These are phyloP conservation scores for Sclerotinia borealis DNA, from an alignment of 2,329 filamentous ascomycete genomes.

Conservation along the genomic window DNA sequence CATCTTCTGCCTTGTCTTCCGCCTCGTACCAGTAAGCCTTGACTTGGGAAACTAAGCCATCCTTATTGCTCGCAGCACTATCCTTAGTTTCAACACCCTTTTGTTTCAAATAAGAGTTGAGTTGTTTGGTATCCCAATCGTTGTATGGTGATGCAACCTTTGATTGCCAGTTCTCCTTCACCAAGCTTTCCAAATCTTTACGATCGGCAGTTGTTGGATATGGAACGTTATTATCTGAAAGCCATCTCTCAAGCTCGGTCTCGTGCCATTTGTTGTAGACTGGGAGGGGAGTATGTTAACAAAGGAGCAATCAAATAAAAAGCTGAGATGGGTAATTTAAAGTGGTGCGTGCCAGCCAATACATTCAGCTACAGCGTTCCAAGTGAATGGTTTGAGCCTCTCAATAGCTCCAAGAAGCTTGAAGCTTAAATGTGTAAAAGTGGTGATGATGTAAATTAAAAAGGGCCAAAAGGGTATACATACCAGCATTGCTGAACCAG, in stretches of 20 bases:
- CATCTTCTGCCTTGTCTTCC: constrained; percentile 67
- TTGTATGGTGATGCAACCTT: constrained; percentile 71
- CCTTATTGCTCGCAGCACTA: constrained; percentile 60
- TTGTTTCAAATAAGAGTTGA: constrained; percentile 59
- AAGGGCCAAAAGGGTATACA: constrained; percentile 33
- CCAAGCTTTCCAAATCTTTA: constrained; percentile 87
- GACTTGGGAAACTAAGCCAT: constrained; percentile 62
- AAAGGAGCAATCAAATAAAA: background rate
- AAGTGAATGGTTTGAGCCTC: background rate
- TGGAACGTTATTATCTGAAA: constrained; percentile 84
- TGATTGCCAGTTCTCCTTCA: constrained; percentile 82
- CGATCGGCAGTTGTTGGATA: constrained; percentile 88
- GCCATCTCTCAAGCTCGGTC: constrained; percentile 94
- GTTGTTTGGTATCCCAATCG: constrained; percentile 65
- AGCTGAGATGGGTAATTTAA: constrained; percentile 2
- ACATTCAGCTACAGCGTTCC: background rate
- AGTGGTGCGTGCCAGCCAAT: background rate
- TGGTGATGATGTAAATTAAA: background rate
- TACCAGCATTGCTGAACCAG: constrained; percentile 86
- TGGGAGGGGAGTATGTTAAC: constrained; percentile 38
- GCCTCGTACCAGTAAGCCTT: constrained; percentile 72
- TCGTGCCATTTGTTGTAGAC: constrained; percentile 99
- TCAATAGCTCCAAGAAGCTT: constrained; percentile 13
- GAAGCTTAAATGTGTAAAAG: background rate
- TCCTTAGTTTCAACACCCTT: constrained; percentile 67